A percentile compares a stretch with the other conserved stretches of the same genome.
Evolutionary conservation across 2,329 filamentous ascomycete species (phyloP).

Genomic region (Fusarium mangiferae): DNA sequence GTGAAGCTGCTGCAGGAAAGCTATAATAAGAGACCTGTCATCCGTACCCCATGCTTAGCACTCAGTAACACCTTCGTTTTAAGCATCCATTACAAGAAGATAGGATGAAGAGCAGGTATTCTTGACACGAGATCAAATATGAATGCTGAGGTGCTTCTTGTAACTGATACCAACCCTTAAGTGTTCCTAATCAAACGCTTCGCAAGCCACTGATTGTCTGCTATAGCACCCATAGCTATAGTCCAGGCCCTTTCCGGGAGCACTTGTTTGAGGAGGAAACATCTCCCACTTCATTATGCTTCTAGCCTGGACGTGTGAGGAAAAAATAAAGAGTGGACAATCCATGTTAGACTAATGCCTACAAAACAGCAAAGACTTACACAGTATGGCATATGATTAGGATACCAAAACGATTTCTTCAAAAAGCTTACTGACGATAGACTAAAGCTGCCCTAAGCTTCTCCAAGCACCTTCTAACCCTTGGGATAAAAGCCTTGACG

Average conservation of each 20-base stretch:
- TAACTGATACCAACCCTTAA: not conserved
- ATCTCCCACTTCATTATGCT: constrained; percentile 8
- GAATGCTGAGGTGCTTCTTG: not conserved
- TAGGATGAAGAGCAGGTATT: not conserved
- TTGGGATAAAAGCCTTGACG: not conserved
- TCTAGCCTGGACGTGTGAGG: not conserved
- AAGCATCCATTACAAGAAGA: not conserved
- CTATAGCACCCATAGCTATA: constrained; percentile 20
- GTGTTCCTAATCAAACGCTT: not conserved
- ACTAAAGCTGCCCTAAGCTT: not conserved
- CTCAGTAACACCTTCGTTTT: constrained; percentile 5
- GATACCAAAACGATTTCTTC: too few species aligned
- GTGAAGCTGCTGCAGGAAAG: not conserved
- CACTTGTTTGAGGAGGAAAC: constrained; percentile 11
- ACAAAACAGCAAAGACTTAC: not conserved
- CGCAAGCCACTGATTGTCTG: not conserved
- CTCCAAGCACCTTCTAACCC: not conserved
- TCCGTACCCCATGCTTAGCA: constrained; percentile 8
- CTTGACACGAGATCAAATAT: not conserved
- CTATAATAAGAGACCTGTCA: constrained; percentile 17
- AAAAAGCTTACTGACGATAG: not conserved
- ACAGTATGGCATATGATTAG: not conserved
- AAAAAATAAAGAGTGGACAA: not conserved
- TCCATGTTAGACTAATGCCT: not conserved
- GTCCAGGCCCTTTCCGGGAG: not conserved